Percentiles rank a stretch among this genome's conserved stretches.
These are phyloP conservation scores for Fusarium sp. DNA, from an alignment of 2,329 filamentous ascomycete genomes.

Conservation along the genomic window DNA sequence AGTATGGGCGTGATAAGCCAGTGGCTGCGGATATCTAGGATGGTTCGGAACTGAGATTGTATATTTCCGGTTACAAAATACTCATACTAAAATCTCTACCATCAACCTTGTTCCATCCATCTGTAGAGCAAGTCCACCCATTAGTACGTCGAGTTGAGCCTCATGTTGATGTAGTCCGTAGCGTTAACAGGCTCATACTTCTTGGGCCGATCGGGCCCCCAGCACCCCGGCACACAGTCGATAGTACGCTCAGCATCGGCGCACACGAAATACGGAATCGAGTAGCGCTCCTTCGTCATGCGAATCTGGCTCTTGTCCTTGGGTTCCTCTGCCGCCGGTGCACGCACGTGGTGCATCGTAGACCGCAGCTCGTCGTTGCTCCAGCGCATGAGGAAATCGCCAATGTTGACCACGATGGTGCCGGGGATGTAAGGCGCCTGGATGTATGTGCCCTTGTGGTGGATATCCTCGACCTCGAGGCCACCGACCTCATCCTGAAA, in stretches of 20 bases:
- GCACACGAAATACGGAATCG: conserved; percentile 62
- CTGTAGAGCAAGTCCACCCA: background rate
- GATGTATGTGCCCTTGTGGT: conserved; percentile 54
- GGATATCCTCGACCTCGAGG: conserved; percentile 62
- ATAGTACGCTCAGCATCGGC: conserved; percentile 62
- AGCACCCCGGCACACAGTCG: conserved; percentile 2
- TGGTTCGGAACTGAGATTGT: background rate
- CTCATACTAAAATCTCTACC: background rate
- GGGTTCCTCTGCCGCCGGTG: conserved; percentile 50
- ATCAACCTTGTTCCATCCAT: background rate
- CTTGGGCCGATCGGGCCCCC: conserved; percentile 52
- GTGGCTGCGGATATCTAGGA: background rate
- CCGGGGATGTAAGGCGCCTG: conserved; percentile 48
- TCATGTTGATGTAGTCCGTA: conserved; percentile 49
- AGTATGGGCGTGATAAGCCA: background rate
- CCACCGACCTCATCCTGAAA: conserved; percentile 63
- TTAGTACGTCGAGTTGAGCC: conserved; percentile 45
- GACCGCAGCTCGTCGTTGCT: conserved; percentile 56
- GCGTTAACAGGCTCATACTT: conserved; percentile 64
- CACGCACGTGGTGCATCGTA: conserved; percentile 60
- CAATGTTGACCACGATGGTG: conserved; percentile 58
- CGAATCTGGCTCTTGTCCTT: conserved; percentile 45
- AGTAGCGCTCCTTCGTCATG: conserved; percentile 62
- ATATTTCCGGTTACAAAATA: background rate
- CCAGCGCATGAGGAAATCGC: conserved; percentile 58